Evolutionary conservation across 106 monocot species (phyloP).

Genomic region (Narthecium ossifragum): DNA sequence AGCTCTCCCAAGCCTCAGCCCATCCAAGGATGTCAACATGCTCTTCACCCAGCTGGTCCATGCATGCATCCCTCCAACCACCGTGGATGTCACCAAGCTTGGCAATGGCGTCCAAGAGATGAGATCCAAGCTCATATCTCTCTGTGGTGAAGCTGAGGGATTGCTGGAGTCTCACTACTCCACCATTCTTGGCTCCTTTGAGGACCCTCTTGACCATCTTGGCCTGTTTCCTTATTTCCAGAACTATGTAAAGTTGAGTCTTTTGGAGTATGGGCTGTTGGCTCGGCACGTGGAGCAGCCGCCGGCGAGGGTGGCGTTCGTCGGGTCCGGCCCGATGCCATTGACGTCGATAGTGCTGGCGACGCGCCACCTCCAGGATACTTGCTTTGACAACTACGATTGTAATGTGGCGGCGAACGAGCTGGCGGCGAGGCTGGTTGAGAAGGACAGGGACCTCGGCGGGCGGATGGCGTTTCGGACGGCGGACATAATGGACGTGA

Average conservation of each 20-base stretch:
- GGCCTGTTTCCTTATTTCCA: constrained; percentile 64
- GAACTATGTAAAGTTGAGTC: constrained; percentile 49
- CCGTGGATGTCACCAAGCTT: constrained; percentile 52
- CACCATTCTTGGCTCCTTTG: constrained; percentile 33
- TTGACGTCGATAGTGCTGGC: constrained; percentile 38
- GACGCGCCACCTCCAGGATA: constrained; percentile 7
- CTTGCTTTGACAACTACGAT: constrained; percentile 7
- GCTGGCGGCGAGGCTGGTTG: not conserved
- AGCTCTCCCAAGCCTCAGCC: constrained; percentile 53
- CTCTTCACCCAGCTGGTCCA: constrained; percentile 77
- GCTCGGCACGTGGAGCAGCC: not conserved
- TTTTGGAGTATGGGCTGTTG: constrained; percentile 25
- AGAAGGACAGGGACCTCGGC: not conserved
- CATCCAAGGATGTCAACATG: constrained; percentile 45
- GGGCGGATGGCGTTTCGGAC: not conserved
- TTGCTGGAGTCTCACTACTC: constrained; percentile 67
- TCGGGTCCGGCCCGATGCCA: constrained; percentile 33
- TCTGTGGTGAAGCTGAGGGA: constrained; percentile 71
- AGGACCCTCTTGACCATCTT: constrained; percentile 46
- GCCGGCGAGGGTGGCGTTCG: constrained; percentile 20
- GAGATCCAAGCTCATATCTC: constrained; percentile 49
- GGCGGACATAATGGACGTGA: not conserved
- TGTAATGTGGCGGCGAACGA: not conserved
- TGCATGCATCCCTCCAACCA: constrained; percentile 63
- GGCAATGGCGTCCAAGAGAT: constrained; percentile 23